Base-by-base conservation (phyloP, 371 early-diverging fungal species). In the Rhizomucor miehei region DNA sequence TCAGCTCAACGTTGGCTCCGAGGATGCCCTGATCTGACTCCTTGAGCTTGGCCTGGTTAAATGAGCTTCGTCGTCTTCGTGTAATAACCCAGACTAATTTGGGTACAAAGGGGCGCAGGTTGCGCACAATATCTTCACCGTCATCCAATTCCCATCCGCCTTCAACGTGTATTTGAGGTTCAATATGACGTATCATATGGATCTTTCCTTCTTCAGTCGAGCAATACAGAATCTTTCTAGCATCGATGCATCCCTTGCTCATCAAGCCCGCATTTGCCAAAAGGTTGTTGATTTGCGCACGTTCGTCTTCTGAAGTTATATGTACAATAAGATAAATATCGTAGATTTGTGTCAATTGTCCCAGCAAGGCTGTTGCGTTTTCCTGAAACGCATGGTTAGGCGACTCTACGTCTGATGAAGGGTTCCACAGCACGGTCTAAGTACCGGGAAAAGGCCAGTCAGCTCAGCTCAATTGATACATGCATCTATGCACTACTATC, bases 121-220 rank as follows among this genome's bases (percentile, higher is more conserved):
- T 64, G 12, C 66, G 65, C 0, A 78, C 70, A 48, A 75, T 71
- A 1, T 78, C 72, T 40, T 75, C 75, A 1, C 79, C 79, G 51
- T 78, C 79, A 52, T 78, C 79, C 34, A 55, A 48, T 55, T 78
- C 79, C 75, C 79, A 75, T 9, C 79, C 79, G 14, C 79, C 79
- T 67, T 78, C 79, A 24, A 78, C 62, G 48, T 78, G 79, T n/a
- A 73, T 60, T 21, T 45, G 53, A 1, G 75, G 73, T 37, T 75
- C 75, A 35, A 78, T 65, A 24, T 78, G 79, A 39, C 79, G 67
- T 41, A 78, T 65, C 54, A 78, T 69, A 44, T 78, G 79, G 3
- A 71, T 55, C 35, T 78, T 78, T 19, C 79, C 79, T 50, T 78
- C 67, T 51, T 75, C 75, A 14, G 73, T 71, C 38, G 71, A 67